Evolutionary conservation across 2,329 filamentous ascomycete species (phyloP), one percentile per base, ranked within the genome.

Genomic region (Helotiales sp.): DNA sequence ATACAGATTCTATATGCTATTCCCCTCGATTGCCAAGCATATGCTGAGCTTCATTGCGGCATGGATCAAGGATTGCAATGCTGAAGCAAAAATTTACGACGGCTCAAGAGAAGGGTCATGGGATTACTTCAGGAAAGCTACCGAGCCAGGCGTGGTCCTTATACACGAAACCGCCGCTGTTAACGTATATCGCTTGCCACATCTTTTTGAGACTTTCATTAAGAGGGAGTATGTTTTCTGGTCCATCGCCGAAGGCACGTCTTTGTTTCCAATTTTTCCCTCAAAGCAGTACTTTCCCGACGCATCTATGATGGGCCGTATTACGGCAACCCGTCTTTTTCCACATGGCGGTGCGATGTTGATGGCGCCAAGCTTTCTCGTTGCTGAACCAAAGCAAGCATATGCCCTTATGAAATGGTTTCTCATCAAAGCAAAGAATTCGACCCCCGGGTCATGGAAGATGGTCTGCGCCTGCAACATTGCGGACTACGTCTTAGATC

Each of bases 331-430:
- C 1, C 72, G 72, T 2, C 63, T 82, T 2, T 79, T 82, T 52
- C 78, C 79, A 2, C 66, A 70, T 22, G 77, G 79, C 0, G 70
- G 73, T 6, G 76, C 72, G 4, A 72, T 81, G n/a, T 63, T 81
- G 1, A 65, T 82, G 3, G 81, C 79, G 0, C 79, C 79, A 4
- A 81, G 79, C 60, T 81, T 82, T 49, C 67, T 77, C 1, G 68
- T 80, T 10, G 75, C 77, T 0, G 76, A 81, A 51, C 79, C 80
- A 1, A 63, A 65, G 2, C 71, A 67, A 24, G 66, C 76, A 1
- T 70, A 68, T 29, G 62, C 70, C 0, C 67, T 81, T 22, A 55
- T 82, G 4, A 63, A 70, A 3, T 81, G 77, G 77, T 78, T 74
- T 47, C 70, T 57, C 52, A 27, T n/a, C 17, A 54, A 25, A 3